phyloP scores from a whole-genome alignment of 1,284 basidiomycete genomes.

The Rhodotorula sp. region DNA sequence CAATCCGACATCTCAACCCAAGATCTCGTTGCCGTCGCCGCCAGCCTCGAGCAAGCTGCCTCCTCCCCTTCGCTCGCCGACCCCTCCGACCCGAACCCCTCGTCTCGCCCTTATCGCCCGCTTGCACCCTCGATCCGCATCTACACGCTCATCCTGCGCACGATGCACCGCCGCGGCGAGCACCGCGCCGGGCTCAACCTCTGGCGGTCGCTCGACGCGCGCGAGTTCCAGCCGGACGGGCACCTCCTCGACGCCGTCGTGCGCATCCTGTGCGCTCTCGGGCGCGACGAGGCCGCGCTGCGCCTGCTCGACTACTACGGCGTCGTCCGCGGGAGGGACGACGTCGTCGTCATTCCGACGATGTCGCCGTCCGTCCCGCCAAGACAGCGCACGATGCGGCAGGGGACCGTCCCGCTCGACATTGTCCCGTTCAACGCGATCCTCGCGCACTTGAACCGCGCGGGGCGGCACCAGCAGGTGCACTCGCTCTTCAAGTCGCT shows the following conservation, averaged over 20 bases:
- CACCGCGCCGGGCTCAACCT: background rate
- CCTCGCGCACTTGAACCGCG: constrained; percentile 57
- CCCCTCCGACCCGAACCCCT: background rate
- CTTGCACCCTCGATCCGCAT: constrained; percentile 4
- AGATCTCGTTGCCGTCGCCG: constrained; percentile 9
- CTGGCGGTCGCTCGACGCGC: constrained; percentile 13
- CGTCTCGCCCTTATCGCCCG: background rate
- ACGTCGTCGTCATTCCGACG: background rate
- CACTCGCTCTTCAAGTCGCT: constrained; percentile 66
- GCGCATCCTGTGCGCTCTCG: constrained; percentile 11
- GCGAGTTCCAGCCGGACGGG: constrained; percentile 16
- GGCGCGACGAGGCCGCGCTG: background rate
- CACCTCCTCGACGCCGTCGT: constrained; percentile 21
- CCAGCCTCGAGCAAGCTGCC: constrained; percentile 5
- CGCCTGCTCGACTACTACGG: constrained; percentile 6
- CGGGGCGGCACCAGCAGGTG: constrained; percentile 61
- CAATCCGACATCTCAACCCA: background rate
- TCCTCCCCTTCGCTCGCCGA: background rate
- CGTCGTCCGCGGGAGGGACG: background rate
- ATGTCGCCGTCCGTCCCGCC: background rate
- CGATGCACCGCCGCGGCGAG: constrained; percentile 12
- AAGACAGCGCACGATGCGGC: background rate
- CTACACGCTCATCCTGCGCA: constrained; percentile 26
- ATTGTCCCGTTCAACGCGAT: constrained; percentile 55
- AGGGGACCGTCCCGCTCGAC: background rate